Evolutionary conservation across 768 basidiomycete genomes (phyloP).

Genomic region (Lyophyllum semitale): DNA sequence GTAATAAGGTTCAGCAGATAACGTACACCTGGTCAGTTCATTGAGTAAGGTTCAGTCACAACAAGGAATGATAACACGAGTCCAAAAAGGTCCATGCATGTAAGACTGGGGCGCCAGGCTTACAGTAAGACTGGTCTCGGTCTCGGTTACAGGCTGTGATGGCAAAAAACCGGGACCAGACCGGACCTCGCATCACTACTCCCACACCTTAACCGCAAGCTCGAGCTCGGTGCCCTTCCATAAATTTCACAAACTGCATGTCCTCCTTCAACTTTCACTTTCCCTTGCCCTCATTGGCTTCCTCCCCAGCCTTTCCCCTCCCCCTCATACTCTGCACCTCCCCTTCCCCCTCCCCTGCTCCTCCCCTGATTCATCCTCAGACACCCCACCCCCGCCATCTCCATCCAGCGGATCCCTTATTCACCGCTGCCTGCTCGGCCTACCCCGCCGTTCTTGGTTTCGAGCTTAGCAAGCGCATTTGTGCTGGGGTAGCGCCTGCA

Average conservation of each 20-base stretch:
- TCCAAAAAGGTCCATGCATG: too few species aligned
- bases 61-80: too few species aligned
- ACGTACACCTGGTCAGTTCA: too few species aligned
- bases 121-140: too few species aligned
- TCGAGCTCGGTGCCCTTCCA: slow-evolving; percentile 63
- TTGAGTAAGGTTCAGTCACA: too few species aligned
- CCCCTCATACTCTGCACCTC: slow-evolving; percentile 32
- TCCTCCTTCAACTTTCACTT: slow-evolving; percentile 31
- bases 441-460: slow-evolving; percentile 30
- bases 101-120: too few species aligned
- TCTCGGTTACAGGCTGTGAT: too few species aligned
- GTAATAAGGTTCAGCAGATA: too few species aligned
- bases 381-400: slow-evolving; percentile 36
- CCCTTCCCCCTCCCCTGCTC: not conserved
- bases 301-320: slow-evolving; percentile 33
- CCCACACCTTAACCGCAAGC: slow-evolving; percentile 64
- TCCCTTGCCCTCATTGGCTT: not conserved
- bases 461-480: slow-evolving; percentile 41
- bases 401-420: slow-evolving; percentile 26
- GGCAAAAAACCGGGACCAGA: too few species aligned
- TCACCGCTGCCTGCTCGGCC: slow-evolving; percentile 12
- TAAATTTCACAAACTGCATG: slow-evolving; percentile 67
- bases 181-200: too few species aligned
- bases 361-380: slow-evolving; percentile 13
- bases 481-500: slow-evolving; percentile 67